Conservation (phyloP, 2,329 filamentous ascomycete species). For the Ascochyta pisi region DNA sequence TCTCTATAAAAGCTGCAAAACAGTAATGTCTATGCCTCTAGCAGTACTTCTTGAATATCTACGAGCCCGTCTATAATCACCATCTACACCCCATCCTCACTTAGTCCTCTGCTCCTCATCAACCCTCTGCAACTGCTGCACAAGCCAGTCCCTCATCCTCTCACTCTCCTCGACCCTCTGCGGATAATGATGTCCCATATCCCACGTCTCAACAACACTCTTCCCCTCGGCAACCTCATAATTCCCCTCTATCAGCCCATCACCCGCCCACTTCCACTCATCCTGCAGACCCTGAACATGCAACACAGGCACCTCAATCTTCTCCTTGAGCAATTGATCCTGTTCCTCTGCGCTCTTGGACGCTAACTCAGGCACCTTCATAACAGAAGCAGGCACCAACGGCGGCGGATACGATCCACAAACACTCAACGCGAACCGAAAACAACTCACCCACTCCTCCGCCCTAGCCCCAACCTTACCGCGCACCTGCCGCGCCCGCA, state of each 20-base stretch:
- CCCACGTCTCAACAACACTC: constrained; percentile 33
- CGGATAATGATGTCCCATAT: constrained; percentile 50
- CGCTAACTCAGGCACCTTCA: constrained; percentile 5
- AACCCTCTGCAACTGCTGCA: constrained; percentile 13
- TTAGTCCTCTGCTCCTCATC: neutral
- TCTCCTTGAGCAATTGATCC: constrained; percentile 18
- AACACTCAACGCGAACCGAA: constrained; percentile 33
- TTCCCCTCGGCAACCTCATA: constrained; percentile 36
- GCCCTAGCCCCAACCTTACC: constrained; percentile 10
- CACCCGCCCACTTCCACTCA: constrained; percentile 44
- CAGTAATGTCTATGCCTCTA: no score
- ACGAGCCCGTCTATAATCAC: no score
- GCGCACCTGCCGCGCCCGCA: constrained; percentile 34
- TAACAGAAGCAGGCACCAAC: constrained; percentile 28
- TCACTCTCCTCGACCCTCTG: constrained; percentile 39
- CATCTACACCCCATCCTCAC: neutral
- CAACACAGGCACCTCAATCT: constrained; percentile 38
- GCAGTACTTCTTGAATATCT: no score
- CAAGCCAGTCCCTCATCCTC: constrained; percentile 36
- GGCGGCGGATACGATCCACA: constrained; percentile 41
- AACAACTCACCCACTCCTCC: constrained; percentile 23
- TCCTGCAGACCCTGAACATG: constrained; percentile 45
- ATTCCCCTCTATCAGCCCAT: constrained; percentile 36
- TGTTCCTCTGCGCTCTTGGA: constrained; percentile 13
- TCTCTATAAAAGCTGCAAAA: no score